Conservation (phyloP, 2,329 filamentous ascomycete genomes). For the Fusarium sp. region DNA sequence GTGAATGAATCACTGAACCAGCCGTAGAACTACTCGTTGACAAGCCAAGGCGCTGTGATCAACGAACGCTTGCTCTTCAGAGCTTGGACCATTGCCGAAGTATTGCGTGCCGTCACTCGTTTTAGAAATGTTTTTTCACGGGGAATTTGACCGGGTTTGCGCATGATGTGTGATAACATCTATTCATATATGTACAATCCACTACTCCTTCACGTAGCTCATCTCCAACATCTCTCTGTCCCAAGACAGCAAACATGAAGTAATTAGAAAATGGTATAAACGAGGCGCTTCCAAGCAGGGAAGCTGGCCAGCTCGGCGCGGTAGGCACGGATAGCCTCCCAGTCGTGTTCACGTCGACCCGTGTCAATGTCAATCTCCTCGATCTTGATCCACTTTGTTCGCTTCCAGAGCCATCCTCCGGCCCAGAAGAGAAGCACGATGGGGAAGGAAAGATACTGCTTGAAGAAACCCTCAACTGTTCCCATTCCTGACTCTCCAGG, state of each 20-base stretch:
- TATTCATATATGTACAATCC: background rate
- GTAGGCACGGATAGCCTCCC: slow-evolving; percentile 68
- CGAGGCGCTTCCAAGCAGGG: slow-evolving; percentile 59
- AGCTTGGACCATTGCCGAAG: background rate
- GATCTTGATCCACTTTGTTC: slow-evolving; percentile 67
- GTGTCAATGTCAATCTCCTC: slow-evolving; percentile 75
- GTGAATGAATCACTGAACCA: background rate
- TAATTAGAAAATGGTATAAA: slow-evolving; percentile 24
- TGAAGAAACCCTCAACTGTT: slow-evolving; percentile 65
- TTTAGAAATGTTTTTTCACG: background rate
- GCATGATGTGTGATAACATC: background rate
- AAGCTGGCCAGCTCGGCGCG: slow-evolving; percentile 60
- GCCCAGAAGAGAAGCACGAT: slow-evolving; percentile 67
- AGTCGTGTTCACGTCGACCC: slow-evolving; percentile 73
- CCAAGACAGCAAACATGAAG: background rate
- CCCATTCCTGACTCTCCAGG: slow-evolving; percentile 47
- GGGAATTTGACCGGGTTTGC: background rate
- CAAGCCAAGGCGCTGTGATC: background rate
- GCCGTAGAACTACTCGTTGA: background rate
- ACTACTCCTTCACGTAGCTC: background rate
- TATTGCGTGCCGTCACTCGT: background rate
- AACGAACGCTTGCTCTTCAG: background rate
- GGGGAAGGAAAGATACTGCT: slow-evolving; percentile 64
- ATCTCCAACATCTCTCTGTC: background rate
- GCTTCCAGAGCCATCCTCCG: slow-evolving; percentile 73